Evolutionary conservation across 2,329 filamentous ascomycete species (phyloP), one percentile per base, ranked within the genome.

Genomic region (Pyrenochaeta sp.): DNA sequence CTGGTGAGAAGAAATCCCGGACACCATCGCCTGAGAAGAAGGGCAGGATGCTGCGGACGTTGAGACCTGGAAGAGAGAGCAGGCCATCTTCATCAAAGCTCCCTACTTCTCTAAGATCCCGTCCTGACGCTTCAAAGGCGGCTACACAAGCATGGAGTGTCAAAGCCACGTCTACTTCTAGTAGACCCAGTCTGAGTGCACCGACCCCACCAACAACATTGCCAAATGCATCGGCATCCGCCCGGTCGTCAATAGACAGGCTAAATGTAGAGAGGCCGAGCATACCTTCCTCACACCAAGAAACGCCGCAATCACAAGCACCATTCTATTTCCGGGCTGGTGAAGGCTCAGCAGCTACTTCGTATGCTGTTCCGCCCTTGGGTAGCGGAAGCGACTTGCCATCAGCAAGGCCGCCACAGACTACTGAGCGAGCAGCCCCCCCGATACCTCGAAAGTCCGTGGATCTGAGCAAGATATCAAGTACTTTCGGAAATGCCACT

Each of bases 21-120:
- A 86, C 83, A 15, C 84, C 85, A 9, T 88, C 85, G 64, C 86
- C 86, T 2, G 86, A 88, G 44, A 85, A 85, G 71, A 87, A 83
- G 61, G 77, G 80, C 23, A 75, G 78, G 10, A 84, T 87, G 83
- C 70, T 86, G 54, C 83, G 80, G 44, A 86, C 84, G 9, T 60
- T 86, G 52, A 77, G 84, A 49, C 76, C 78, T 14, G 72, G 69
- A 5, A 78, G 75, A 45, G 79, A 82, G 37, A 67, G 74, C 40
- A 81, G 78, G 47, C 66, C 75, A 20, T 76, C 78, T 12, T 80
- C 81, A 49, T 77, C 80, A 40, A 78, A 76, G 56, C 78, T 84
- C 66, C 68, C 76, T 2, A 74, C 70, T 17, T 78, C 76, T 17
- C 68, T 80, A 46, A 79, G 74, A 42, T 77, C 78, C 29, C 70